Conservation (phyloP, 345 rosid species). For the Nephelium lappaceum region DNA sequence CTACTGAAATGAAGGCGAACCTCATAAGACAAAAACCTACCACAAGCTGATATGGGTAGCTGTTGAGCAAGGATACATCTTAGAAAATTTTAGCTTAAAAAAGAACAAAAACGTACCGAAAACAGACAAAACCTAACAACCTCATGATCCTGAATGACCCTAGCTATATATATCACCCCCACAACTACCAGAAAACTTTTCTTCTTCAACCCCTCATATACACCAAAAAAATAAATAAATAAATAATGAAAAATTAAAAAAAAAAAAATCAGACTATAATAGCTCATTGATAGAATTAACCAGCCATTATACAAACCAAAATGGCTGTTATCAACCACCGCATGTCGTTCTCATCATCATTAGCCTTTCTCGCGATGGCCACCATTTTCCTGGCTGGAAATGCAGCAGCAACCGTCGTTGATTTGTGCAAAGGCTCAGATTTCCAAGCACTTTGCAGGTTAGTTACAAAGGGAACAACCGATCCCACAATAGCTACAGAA, state of each 20-base stretch:
- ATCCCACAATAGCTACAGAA: constrained; percentile 30
- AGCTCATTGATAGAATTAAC: too few relatives aligned
- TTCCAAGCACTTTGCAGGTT: constrained; percentile 26
- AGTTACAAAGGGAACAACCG: constrained; percentile 25
- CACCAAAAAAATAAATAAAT: too few relatives aligned
- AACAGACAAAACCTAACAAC: not conserved
- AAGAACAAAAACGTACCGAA: not conserved
- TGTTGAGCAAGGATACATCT: not conserved
- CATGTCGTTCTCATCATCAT: not conserved
- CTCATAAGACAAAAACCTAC: not conserved
- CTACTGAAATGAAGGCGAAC: not conserved
- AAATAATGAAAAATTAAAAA: not conserved
- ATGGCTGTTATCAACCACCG: not conserved
- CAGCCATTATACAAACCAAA: not conserved
- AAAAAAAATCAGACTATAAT: not conserved
- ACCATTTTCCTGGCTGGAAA: not conserved
- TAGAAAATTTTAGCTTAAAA: too few relatives aligned
- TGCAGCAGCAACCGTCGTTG: not conserved
- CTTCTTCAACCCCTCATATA: too few relatives aligned
- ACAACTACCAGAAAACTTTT: not conserved
- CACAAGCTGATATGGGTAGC: not conserved
- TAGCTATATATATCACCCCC: too few relatives aligned
- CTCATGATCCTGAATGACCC: too few relatives aligned
- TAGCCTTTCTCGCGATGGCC: not conserved
- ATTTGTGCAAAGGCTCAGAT: constrained; percentile 27